phyloP scores from a whole-genome alignment of 148 eudicot species.

The Camellia granthamiana region DNA sequence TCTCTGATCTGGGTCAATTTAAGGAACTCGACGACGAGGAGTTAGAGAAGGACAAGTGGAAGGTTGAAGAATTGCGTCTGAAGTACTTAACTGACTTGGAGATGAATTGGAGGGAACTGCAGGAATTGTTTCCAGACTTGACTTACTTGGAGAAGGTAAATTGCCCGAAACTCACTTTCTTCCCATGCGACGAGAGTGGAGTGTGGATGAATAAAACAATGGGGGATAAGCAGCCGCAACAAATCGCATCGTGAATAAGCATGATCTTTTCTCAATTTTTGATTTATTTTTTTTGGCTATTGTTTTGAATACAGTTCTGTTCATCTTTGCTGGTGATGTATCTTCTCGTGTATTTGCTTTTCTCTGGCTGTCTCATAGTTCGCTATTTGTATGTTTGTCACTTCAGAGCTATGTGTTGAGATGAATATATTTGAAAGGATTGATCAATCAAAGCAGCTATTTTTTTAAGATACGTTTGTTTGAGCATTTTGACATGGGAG shows the following conservation, averaged over 20 bases:
- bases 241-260: too few relatives aligned
- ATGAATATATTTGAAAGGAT: not conserved
- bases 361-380: not conserved
- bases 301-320: not conserved
- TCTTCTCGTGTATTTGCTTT: not conserved
- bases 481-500: too few relatives aligned
- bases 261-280: not conserved
- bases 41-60: constrained; percentile 12
- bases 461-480: too few relatives aligned
- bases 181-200: constrained; percentile 32
- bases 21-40: not conserved
- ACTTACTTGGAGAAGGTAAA: constrained; percentile 27
- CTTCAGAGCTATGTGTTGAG: not conserved
- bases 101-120: constrained; percentile 4
- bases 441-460: not conserved
- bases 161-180: constrained; percentile 28
- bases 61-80: constrained; percentile 28
- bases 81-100: constrained; percentile 4
- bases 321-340: not conserved
- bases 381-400: not conserved
- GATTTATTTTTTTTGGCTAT: not conserved
- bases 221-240: not conserved
- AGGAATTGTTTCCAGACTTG: constrained; percentile 6
- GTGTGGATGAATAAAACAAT: constrained; percentile 24
- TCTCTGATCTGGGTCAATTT: constrained; percentile 24